Evolutionary conservation across 1,284 basidiomycete genomes (phyloP).

Genomic region (Abortiporus biennis): DNA sequence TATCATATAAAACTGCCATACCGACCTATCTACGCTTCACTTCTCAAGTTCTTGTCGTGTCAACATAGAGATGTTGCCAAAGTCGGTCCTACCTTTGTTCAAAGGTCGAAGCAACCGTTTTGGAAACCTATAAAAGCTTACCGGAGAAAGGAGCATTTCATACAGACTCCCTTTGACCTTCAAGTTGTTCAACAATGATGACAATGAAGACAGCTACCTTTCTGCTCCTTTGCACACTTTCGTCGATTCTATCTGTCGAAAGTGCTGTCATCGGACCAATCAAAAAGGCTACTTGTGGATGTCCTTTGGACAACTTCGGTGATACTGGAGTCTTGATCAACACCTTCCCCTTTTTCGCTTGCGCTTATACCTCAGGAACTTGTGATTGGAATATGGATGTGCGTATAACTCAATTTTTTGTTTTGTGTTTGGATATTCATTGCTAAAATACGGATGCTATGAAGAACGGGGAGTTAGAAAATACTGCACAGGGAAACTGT

Average conservation of each 20-base stretch:
- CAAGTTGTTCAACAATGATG: neutral
- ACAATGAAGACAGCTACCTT: neutral
- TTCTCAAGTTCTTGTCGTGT: too few relatives aligned
- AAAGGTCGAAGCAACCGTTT: neutral
- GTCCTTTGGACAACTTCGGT: slow-evolving; percentile 3
- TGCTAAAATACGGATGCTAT: neutral
- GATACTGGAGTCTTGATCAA: slow-evolving; percentile 7
- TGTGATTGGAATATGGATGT: slow-evolving; percentile 6
- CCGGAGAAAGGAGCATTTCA: neutral
- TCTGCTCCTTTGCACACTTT: neutral
- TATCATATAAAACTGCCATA: too few relatives aligned
- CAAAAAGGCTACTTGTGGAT: slow-evolving; percentile 1
- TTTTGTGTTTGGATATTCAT: neutral
- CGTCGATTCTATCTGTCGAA: neutral
- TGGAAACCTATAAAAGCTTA: neutral
- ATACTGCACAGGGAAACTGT: slow-evolving; percentile 5
- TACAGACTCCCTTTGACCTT: neutral
- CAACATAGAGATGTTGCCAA: too few relatives aligned
- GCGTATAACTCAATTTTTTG: neutral
- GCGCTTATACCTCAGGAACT: slow-evolving; percentile 2
- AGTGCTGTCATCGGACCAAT: neutral
- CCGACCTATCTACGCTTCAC: too few relatives aligned
- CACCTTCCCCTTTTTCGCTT: slow-evolving; percentile 5
- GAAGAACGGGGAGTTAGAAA: slow-evolving; percentile 6
- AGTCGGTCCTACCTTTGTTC: too few relatives aligned